A percentile compares a stretch with the other conserved stretches of the same genome.
These are phyloP conservation scores for Curvularia verruculosa DNA, from an alignment of 2,329 filamentous ascomycete species.

Conservation along the genomic window DNA sequence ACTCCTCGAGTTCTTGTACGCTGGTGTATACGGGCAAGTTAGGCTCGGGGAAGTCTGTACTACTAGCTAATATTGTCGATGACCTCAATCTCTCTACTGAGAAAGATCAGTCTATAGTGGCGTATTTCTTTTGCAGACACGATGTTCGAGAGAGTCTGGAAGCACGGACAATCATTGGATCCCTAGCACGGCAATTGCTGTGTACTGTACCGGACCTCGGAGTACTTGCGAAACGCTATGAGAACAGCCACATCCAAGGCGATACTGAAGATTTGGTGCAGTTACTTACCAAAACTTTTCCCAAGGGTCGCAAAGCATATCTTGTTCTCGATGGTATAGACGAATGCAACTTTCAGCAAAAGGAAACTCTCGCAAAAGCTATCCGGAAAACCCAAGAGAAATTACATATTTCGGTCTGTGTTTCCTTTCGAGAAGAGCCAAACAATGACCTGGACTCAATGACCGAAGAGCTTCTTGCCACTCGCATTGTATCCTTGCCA, in stretches of 20 bases:
- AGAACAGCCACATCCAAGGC: neutral
- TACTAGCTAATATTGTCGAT: conserved; percentile 54
- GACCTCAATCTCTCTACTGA: conserved; percentile 21
- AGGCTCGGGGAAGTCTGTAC: conserved; percentile 55
- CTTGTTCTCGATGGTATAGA: conserved; percentile 47
- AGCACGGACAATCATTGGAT: conserved; percentile 33
- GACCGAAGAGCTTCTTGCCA: neutral
- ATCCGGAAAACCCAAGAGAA: conserved; percentile 30
- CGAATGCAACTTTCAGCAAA: conserved; percentile 33
- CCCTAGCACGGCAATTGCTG: conserved; percentile 48
- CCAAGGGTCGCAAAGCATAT: conserved; percentile 29
- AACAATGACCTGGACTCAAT: conserved; percentile 9
- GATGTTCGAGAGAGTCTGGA: conserved; percentile 31
- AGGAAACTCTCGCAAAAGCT: conserved; percentile 20
- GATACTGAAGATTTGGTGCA: conserved; percentile 26
- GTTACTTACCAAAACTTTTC: conserved; percentile 27
- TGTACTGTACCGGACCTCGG: conserved; percentile 28
- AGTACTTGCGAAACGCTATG: conserved; percentile 7
- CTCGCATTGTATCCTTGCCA: conserved; percentile 24
- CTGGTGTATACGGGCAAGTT: conserved; percentile 51
- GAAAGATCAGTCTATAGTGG: conserved; percentile 12
- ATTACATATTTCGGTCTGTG: conserved; percentile 29
- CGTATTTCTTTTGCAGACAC: conserved; percentile 40
- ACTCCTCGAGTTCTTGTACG: conserved; percentile 28
- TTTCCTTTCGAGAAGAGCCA: conserved; percentile 31